A percentile compares a stretch with the other conserved stretches of the same genome.
phyloP scores from a whole-genome alignment of 2,329 filamentous ascomycete genomes.

The Penicillium sp. region DNA sequence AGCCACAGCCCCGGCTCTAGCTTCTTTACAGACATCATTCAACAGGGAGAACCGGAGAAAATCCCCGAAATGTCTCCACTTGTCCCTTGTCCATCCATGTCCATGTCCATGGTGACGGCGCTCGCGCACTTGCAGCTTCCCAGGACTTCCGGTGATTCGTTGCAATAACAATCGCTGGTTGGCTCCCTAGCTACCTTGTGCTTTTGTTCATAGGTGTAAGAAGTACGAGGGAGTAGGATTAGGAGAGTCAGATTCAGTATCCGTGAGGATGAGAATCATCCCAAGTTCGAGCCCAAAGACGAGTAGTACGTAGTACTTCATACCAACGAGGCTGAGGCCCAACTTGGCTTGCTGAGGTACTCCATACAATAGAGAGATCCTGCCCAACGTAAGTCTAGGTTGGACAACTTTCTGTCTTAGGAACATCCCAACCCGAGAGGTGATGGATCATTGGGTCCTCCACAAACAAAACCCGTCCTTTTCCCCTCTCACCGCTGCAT shows the following conservation, averaged over 20 bases:
- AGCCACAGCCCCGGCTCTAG: not conserved
- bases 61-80: constrained; percentile 14
- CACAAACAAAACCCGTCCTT: not conserved
- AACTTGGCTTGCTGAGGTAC: not conserved
- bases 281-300: not conserved
- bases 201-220: not conserved
- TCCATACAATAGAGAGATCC: constrained; percentile 5
- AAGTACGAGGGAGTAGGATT: not conserved
- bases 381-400: constrained; percentile 24
- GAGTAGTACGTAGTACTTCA: too few relatives aligned
- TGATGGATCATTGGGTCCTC: constrained; percentile 19
- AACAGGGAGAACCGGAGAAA: not conserved
- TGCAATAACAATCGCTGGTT: constrained; percentile 14
- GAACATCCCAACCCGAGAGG: constrained; percentile 1
- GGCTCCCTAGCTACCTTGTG: constrained; percentile 9
- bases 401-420: constrained; percentile 15
- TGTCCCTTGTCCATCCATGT: constrained; percentile 25
- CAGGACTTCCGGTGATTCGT: constrained; percentile 15
- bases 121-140: constrained; percentile 23
- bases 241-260: not conserved
- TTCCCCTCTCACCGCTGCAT: constrained; percentile 21
- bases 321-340: not conserved
- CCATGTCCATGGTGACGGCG: constrained; percentile 25
- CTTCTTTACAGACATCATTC: not conserved
- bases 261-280: constrained; percentile 4